These are phyloP conservation scores for Phialemonium atrogriseum DNA, from an alignment of 2,329 filamentous ascomycete genomes.

Conservation along the genomic window DNA sequence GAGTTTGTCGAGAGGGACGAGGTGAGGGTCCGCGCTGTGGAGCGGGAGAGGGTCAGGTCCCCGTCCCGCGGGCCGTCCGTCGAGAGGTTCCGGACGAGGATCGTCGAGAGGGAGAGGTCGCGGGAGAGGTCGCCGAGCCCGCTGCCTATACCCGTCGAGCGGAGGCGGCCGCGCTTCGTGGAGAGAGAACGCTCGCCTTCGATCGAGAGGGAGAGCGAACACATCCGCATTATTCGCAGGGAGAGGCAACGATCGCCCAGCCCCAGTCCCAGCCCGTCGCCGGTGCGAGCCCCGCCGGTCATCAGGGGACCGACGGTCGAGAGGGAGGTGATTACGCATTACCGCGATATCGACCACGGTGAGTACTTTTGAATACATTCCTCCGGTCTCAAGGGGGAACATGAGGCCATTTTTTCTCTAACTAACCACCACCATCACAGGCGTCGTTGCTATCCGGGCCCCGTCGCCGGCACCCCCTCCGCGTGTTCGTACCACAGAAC, in stretches of 20 bases:
- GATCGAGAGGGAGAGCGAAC: constrained; percentile 34
- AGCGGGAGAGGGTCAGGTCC: constrained; percentile 21
- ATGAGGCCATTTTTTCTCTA: too few species aligned
- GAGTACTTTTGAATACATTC: too few species aligned
- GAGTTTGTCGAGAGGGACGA: constrained; percentile 22
- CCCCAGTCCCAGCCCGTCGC: constrained; percentile 38
- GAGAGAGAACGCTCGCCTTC: constrained; percentile 30
- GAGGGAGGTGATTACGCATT: constrained; percentile 83
- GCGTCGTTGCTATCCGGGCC: constrained; percentile 36
- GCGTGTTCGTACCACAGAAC: constrained; percentile 36
- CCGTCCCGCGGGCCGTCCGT: constrained; percentile 9
- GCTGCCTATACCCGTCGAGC: constrained; percentile 19
- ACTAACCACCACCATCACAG: too few species aligned
- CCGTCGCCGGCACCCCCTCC: constrained; percentile 42
- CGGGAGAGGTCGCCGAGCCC: constrained; percentile 32
- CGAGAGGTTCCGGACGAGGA: constrained; percentile 19
- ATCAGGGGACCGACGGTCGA: constrained; percentile 74
- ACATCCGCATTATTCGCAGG: constrained; percentile 43
- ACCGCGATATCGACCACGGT: constrained; percentile 83
- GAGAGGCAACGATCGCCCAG: constrained; percentile 35
- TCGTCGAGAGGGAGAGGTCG: constrained; percentile 31
- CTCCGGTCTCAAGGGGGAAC: too few species aligned
- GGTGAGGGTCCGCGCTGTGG: constrained; percentile 17
- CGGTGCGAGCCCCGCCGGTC: constrained; percentile 53
- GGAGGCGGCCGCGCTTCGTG: constrained; percentile 32